A percentile compares a stretch with the other conserved stretches of the same genome.
Conservation (phyloP, 163 green algal species). For the Chloroidium sp. region DNA sequence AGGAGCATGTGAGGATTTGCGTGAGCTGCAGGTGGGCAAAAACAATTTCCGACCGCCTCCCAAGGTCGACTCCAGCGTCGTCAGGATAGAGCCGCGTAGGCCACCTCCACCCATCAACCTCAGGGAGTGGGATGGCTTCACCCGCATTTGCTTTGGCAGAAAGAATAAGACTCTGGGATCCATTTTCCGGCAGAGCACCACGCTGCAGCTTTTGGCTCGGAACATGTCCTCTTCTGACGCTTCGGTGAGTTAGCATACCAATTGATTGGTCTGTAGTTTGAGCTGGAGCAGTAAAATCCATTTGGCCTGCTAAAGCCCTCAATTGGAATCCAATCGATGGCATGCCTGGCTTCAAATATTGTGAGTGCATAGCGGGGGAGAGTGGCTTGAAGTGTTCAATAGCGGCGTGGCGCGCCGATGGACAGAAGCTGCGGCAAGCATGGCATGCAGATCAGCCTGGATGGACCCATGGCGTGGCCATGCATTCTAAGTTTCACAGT, state of each 20-base stretch:
- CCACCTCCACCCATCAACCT: constrained; percentile 92
- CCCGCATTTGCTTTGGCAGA: constrained; percentile 89
- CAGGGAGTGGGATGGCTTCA: constrained; percentile 90
- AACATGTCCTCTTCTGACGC: constrained; percentile 37
- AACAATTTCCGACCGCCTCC: constrained; percentile 87
- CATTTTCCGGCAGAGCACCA: constrained; percentile 69
- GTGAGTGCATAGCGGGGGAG: too few relatives aligned
- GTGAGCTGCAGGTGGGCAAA: constrained; percentile 69
- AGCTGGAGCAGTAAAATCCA: neutral
- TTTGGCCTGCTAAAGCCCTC: neutral
- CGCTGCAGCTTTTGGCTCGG: constrained; percentile 61
- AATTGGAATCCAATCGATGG: neutral
- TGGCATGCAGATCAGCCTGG: too few relatives aligned
- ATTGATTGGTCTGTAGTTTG: neutral
- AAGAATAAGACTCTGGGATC: constrained; percentile 98
- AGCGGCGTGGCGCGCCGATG: too few relatives aligned
- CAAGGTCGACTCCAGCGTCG: constrained; percentile 90
- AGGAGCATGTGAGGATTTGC: constrained; percentile 8
- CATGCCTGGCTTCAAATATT: too few relatives aligned
- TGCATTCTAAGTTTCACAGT: too few relatives aligned
- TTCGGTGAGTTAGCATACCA: neutral
- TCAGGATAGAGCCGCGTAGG: constrained; percentile 94
- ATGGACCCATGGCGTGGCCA: too few relatives aligned
- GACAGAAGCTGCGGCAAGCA: too few relatives aligned
- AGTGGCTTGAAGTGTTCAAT: too few relatives aligned